phyloP scores from a whole-genome alignment of 768 basidiomycete genomes.

The Chalciporus chontae region DNA sequence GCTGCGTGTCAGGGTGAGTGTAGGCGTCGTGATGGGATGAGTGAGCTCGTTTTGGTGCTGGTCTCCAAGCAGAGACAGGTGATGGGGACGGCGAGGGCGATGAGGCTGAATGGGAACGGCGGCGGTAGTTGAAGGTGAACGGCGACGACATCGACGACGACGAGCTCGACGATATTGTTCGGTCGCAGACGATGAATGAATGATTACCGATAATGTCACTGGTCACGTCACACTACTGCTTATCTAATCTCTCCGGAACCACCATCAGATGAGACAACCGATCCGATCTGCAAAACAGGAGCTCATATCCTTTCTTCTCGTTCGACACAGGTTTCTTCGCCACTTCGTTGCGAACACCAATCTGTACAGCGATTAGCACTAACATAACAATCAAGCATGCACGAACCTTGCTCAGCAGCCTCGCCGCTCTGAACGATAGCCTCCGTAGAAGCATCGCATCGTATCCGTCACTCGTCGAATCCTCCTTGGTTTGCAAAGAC shows the following conservation, averaged over 20 bases:
- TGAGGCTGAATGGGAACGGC: slow-evolving; percentile 51
- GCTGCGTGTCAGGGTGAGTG: slow-evolving; percentile 37
- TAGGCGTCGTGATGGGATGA: slow-evolving; percentile 37
- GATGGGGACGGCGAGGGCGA: slow-evolving; percentile 35
- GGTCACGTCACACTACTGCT: slow-evolving; percentile 24
- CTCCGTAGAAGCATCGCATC: slow-evolving; percentile 28
- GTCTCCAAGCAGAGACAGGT: slow-evolving; percentile 37
- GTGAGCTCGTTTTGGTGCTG: slow-evolving; percentile 48
- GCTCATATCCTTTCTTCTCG: slow-evolving; percentile 8
- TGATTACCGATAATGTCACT: slow-evolving; percentile 8
- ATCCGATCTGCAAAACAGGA: slow-evolving; percentile 20
- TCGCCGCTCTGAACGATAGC: slow-evolving; percentile 24
- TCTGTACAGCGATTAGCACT: slow-evolving; percentile 7
- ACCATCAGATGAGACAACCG: slow-evolving; percentile 15
- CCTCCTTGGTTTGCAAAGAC: slow-evolving; percentile 21
- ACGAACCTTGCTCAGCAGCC: slow-evolving; percentile 30
- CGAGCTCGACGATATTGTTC: slow-evolving; percentile 14
- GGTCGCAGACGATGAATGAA: slow-evolving; percentile 7
- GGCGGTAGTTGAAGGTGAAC: slow-evolving; percentile 38
- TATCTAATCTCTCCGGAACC: slow-evolving; percentile 10
- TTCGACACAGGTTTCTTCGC: not conserved
- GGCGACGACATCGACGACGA: slow-evolving; percentile 34
- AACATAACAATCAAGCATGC: not conserved
- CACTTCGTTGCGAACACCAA: not conserved
- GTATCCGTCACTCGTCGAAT: slow-evolving; percentile 21